A percentile compares a stretch with the other conserved stretches of the same genome.
Evolutionary conservation across 371 early-diverging fungal genomes (phyloP).

Genomic region (Mortierella sp.): DNA sequence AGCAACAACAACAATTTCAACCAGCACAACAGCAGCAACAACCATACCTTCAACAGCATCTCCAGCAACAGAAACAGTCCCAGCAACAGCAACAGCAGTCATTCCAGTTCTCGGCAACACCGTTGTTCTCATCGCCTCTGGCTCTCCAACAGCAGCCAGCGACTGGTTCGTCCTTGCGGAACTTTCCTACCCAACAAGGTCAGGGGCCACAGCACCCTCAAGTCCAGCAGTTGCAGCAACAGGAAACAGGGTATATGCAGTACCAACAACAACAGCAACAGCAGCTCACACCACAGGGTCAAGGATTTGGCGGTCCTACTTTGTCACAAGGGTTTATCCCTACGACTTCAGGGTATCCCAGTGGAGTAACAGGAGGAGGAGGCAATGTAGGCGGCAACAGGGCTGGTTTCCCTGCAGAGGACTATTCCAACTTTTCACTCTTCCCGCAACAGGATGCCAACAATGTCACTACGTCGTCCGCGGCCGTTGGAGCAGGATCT

Average conservation of each 20-base stretch:
- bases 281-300: constrained; percentile 13
- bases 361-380: neutral
- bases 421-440: constrained; percentile 27
- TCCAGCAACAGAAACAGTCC: neutral
- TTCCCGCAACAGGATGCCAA: constrained; percentile 24
- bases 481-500: neutral
- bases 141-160: constrained; percentile 33
- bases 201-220: constrained; percentile 3
- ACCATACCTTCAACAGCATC: neutral
- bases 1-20: neutral
- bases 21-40: neutral
- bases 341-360: neutral
- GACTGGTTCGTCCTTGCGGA: neutral
- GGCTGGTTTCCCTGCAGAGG: constrained; percentile 3
- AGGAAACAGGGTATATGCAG: constrained; percentile 9
- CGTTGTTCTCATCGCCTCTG: constrained; percentile 42
- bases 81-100: constrained; percentile 6
- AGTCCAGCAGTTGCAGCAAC: constrained; percentile 13
- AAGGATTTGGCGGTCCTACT: neutral
- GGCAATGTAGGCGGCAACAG: neutral
- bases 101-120: constrained; percentile 31
- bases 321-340: neutral
- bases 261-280: constrained; percentile 31
- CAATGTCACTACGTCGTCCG: neutral
- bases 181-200: neutral